Percentiles rank a stretch among this genome's conserved stretches.
Evolutionary conservation across 257 asterid species (phyloP).

Genomic region (Ilex asprella): DNA sequence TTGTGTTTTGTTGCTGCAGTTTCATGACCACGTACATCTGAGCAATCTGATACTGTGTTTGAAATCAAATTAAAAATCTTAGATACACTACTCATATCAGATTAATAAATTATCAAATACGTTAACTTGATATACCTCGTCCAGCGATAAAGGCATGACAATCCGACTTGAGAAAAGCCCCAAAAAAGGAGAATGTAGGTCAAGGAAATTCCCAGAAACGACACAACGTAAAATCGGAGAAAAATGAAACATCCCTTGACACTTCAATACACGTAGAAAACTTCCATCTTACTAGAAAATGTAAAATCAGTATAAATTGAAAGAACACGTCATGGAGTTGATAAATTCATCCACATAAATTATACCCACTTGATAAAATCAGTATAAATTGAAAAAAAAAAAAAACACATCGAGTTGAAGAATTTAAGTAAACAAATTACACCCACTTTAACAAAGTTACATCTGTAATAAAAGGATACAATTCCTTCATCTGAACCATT

Average conservation of each 20-base stretch:
- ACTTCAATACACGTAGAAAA: no score
- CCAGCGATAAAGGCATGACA: slow-evolving; percentile 81
- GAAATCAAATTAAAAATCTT: background rate
- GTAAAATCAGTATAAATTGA: no score
- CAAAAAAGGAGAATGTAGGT: slow-evolving; percentile 26
- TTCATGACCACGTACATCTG: slow-evolving; percentile 87
- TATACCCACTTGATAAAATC: background rate
- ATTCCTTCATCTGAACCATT: slow-evolving; percentile 85
- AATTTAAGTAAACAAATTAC: background rate
- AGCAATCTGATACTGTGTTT: slow-evolving; percentile 74
- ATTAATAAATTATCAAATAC: background rate
- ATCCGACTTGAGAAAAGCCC: slow-evolving; percentile 53
- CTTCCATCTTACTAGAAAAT: no score
- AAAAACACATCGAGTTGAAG: background rate
- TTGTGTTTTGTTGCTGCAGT: slow-evolving; percentile 82
- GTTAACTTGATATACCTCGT: slow-evolving; percentile 54
- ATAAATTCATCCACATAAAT: no score
- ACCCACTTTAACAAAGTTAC: background rate
- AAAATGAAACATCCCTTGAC: no score
- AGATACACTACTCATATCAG: background rate
- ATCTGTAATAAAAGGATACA: slow-evolving; percentile 51
- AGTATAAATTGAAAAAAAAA: background rate
- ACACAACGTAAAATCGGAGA: background rate
- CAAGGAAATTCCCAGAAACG: slow-evolving; percentile 30
- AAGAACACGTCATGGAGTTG: no score